Base-by-base conservation (phyloP, 2,329 filamentous ascomycete species). In the Alternaria sp. region DNA sequence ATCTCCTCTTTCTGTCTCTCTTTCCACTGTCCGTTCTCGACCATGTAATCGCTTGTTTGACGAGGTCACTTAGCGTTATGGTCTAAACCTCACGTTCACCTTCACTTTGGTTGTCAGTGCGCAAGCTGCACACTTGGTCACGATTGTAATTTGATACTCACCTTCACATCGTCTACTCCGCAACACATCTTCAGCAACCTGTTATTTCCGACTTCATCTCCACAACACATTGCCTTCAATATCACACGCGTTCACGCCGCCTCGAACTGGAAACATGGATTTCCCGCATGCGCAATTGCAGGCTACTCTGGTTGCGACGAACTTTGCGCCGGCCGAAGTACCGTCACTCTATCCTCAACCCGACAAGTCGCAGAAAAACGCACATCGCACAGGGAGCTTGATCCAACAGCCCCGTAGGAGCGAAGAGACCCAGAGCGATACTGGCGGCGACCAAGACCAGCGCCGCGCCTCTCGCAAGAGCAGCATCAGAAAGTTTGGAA, bases 281-380 rank as follows among this genome's bases (percentile, higher is more conserved):
- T 55, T 58, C 33, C 56, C 56, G 17, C 50, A 54, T 31, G 21
- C 34, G 8, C 44, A 44, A n/a, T 26, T 58, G 14, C 56, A 49
- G n/a, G 51, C 56, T 9, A 29, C 44, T 17, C 21, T 58, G 33
- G 45, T 14, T 17, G 45, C 51, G n/a, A 55, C 44, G 9, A 55
- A 55, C 14, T 55, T 55, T 26, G 44, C 52, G 21, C 51, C 51
- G 23, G 39, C 48, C 21, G 45, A 36, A 29, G 33, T 58, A 3
- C 31, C 51, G 9, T 48, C 51, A 2, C 44, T 58, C 2, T 55
- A 55, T 39, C 39, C 29, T 11, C 45, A 55, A 8, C 39, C 39
- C 4, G 24, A 31, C 21, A 40, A 34, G 8, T 53, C 54, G 28
- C 10, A 37, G 29, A 37, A 23, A 7, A 17, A 31, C 37, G 8